Evolutionary conservation across 345 rosid species (phyloP).

Genomic region (Trapa incisa): DNA sequence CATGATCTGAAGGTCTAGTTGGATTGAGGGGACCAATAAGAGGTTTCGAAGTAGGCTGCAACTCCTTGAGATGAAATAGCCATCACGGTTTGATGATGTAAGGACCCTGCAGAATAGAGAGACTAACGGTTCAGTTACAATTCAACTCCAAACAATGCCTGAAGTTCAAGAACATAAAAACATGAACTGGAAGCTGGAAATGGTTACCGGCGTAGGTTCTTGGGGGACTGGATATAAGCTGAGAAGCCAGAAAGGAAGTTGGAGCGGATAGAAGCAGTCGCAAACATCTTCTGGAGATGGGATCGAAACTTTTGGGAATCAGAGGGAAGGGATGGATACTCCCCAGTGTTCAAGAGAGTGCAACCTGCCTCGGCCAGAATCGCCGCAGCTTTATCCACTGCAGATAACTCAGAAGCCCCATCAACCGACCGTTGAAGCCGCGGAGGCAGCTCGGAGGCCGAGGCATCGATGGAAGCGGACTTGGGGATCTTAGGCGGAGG

Average conservation of each 20-base stretch:
- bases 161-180: background rate
- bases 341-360: constrained; percentile 46
- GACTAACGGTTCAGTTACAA: background rate
- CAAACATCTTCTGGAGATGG: constrained; percentile 38
- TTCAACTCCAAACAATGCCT: background rate
- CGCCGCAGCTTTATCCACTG: constrained; percentile 37
- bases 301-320: constrained; percentile 47
- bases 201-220: constrained; percentile 44
- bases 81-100: constrained; percentile 22
- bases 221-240: constrained; percentile 34
- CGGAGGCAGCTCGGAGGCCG: constrained; percentile 1
- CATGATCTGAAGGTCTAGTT: constrained; percentile 46
- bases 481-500: constrained; percentile 34
- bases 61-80: constrained; percentile 17
- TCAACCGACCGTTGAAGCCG: constrained; percentile 1
- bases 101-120: constrained; percentile 32
- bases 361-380: constrained; percentile 68
- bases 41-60: constrained; percentile 52
- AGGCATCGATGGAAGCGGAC: constrained; percentile 18
- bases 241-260: constrained; percentile 43
- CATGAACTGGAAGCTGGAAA: background rate
- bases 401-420: background rate
- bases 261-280: constrained; percentile 30
- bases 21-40: constrained; percentile 50
- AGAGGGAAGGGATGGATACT: constrained; percentile 59